A percentile compares a stretch with the other conserved stretches of the same genome.
Conservation (phyloP, 352 stramenopile genomes). For the Aphanomyces euteiches region DNA sequence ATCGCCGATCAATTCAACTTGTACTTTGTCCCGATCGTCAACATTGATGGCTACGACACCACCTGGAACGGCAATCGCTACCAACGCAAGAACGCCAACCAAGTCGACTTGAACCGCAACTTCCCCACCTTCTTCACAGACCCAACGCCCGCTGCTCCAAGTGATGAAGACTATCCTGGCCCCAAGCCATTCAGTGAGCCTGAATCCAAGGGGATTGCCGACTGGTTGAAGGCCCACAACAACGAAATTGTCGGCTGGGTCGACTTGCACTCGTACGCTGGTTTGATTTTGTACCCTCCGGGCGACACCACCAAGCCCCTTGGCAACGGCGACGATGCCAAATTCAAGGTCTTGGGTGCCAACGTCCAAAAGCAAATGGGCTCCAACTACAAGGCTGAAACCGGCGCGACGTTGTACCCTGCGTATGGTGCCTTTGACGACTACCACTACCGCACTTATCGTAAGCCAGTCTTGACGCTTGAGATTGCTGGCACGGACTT, state of each 20-base stretch:
- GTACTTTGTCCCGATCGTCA: slow-evolving; percentile 39
- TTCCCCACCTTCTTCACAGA: slow-evolving; percentile 31
- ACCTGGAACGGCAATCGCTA: slow-evolving; percentile 48
- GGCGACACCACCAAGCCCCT: slow-evolving; percentile 46
- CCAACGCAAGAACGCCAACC: slow-evolving; percentile 57
- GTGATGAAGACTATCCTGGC: slow-evolving; percentile 35
- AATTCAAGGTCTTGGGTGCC: slow-evolving; percentile 35
- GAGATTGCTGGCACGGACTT: slow-evolving; percentile 38
- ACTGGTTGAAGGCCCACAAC: slow-evolving; percentile 3
- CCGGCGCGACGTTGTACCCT: slow-evolving; percentile 32
- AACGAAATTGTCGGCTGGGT: slow-evolving; percentile 26
- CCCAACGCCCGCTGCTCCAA: slow-evolving; percentile 26
- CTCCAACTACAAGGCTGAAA: slow-evolving; percentile 30
- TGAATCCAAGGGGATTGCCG: slow-evolving; percentile 33
- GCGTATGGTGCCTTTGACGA: slow-evolving; percentile 39
- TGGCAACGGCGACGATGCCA: slow-evolving; percentile 43
- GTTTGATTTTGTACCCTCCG: slow-evolving; percentile 41
- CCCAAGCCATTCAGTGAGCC: slow-evolving; percentile 34
- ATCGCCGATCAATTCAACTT: slow-evolving; percentile 34
- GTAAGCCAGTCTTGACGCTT: slow-evolving; percentile 36
- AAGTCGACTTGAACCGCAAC: slow-evolving; percentile 41
- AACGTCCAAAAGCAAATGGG: slow-evolving; percentile 22
- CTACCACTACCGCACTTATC: slow-evolving; percentile 39
- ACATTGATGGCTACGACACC: slow-evolving; percentile 40
- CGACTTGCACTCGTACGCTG: slow-evolving; percentile 36